Percentiles rank a stretch among this genome's conserved stretches.
Conservation (phyloP, 352 stramenopile genomes). For the Globisporangium alternatum region DNA sequence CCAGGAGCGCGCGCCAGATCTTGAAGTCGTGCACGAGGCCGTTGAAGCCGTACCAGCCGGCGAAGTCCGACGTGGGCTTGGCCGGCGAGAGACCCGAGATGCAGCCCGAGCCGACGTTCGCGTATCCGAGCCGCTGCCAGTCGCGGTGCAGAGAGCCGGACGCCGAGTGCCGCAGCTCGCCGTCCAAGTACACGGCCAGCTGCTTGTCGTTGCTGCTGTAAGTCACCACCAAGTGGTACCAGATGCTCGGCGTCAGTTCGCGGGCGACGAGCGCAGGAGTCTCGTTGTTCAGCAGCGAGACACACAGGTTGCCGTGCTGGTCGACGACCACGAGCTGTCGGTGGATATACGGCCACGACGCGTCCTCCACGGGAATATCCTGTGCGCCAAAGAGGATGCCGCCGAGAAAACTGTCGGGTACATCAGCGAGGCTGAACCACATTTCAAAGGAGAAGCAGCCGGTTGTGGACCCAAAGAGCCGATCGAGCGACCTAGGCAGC, state of each 20-base stretch:
- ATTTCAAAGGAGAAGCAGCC: conserved; percentile 54
- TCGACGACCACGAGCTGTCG: conserved; percentile 64
- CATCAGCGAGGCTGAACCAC: conserved; percentile 66
- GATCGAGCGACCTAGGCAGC: conserved; percentile 40
- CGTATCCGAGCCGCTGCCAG: conserved; percentile 43
- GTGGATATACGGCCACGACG: conserved; percentile 52
- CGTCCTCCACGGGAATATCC: conserved; percentile 39
- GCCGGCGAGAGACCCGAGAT: conserved; percentile 48
- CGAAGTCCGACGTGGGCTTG: conserved; percentile 56
- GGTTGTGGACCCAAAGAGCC: conserved; percentile 28
- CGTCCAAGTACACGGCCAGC: conserved; percentile 52
- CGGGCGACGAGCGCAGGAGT: conserved; percentile 45
- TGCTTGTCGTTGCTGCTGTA: conserved; percentile 30
- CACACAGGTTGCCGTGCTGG: conserved; percentile 54
- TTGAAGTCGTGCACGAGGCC: conserved; percentile 56
- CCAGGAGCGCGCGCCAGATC: conserved; percentile 50
- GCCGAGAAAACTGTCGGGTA: conserved; percentile 47
- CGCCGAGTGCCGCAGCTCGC: conserved; percentile 42
- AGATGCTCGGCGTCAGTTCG: conserved; percentile 50
- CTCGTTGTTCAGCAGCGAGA: conserved; percentile 46
- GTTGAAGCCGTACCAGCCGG: conserved; percentile 71
- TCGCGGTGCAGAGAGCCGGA: conserved; percentile 38
- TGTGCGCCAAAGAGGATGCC: conserved; percentile 64
- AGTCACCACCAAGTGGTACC: conserved; percentile 67
- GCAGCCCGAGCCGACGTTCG: conserved; percentile 62